Conservation (phyloP, 768 basidiomycete genomes). For the Leucocoprinus leucothites region DNA sequence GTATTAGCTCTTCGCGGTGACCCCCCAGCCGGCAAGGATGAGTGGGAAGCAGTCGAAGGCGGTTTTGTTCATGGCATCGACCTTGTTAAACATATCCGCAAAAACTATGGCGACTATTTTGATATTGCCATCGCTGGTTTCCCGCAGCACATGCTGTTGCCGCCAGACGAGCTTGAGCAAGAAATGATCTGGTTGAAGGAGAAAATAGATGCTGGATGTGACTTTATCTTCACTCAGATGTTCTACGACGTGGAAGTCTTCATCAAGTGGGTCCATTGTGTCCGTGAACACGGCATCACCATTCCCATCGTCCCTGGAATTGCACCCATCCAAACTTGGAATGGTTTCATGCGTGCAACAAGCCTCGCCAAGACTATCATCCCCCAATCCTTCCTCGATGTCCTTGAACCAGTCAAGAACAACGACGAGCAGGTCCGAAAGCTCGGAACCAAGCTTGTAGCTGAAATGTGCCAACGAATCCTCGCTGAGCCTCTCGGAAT, state of each 20-base stretch:
- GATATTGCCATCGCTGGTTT: constrained; percentile 94
- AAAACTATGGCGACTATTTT: constrained; percentile 85
- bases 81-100: constrained; percentile 85
- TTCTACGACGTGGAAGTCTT: constrained; percentile 94
- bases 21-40: constrained; percentile 82
- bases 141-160: constrained; percentile 75
- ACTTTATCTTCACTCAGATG: constrained; percentile 98
- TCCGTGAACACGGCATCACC: constrained; percentile 82
- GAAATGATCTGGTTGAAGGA: constrained; percentile 88
- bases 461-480: constrained; percentile 89
- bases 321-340: constrained; percentile 95
- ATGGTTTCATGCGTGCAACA: constrained; percentile 86
- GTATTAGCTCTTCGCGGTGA: constrained; percentile 93
- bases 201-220: constrained; percentile 86
- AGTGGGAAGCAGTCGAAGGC: constrained; percentile 90
- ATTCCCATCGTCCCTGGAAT: constrained; percentile 93
- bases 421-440: constrained; percentile 91
- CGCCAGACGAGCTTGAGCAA: constrained; percentile 66
- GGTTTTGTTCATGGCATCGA: constrained; percentile 91
- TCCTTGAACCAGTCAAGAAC: constrained; percentile 82
- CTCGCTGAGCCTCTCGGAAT: constrained; percentile 78
- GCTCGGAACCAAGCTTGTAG: constrained; percentile 91
- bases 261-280: constrained; percentile 83
- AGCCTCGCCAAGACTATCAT: constrained; percentile 75
- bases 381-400: constrained; percentile 71